Base-by-base conservation (phyloP, 192 early-diverging fungal genomes). In the Backusella mclennaniae region DNA sequence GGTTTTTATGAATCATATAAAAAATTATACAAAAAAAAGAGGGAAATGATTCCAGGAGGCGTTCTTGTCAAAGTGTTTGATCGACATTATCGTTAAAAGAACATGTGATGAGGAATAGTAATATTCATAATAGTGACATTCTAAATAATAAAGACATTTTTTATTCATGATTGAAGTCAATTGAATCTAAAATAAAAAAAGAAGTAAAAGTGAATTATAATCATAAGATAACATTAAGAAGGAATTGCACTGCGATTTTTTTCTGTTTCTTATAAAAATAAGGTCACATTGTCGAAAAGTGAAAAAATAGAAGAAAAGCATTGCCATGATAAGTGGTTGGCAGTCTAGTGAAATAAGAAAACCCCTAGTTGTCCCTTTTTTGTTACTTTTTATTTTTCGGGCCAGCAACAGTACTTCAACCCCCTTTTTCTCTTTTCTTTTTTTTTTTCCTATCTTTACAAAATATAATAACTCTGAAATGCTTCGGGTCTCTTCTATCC, bases 401-500 rank as follows among this genome's bases (percentile, higher is more conserved):
- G 35, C 41, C 35, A 69, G 35, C 35, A 39, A 14, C 39, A 2
- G 26, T 74, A 21, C 53, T 74, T 59, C 36, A 39, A 12, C 21
- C 38, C 36, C 36, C 59, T n/a, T 39, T 66, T 63, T 74, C 11
- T 74, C 63, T 23, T 44, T 44, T 17, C 35, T 59, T 56, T 73
- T 29, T 4, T 14, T 73, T 56, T 74, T 15, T 73, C 12, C 29
- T 72, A 63, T n/a, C 44, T 73, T 56, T 53, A 33, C 29, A 73
- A 72, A 23, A 63, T 49, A 49, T 49, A 63, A 63, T 29, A 63
- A 23, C 3, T 29, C 29, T 63, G 21, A 12, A 63, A 74, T 74
- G 73, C 23, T 74, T 15, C 73, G 73, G 35, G 73, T 74, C 8
- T 74, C 35, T 14, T 74, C 52, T 39, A 74, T 74, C 29, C 33